Conservation (phyloP, 495 filamentous ascomycete species). For the Antarctomyces pellizariae region DNA sequence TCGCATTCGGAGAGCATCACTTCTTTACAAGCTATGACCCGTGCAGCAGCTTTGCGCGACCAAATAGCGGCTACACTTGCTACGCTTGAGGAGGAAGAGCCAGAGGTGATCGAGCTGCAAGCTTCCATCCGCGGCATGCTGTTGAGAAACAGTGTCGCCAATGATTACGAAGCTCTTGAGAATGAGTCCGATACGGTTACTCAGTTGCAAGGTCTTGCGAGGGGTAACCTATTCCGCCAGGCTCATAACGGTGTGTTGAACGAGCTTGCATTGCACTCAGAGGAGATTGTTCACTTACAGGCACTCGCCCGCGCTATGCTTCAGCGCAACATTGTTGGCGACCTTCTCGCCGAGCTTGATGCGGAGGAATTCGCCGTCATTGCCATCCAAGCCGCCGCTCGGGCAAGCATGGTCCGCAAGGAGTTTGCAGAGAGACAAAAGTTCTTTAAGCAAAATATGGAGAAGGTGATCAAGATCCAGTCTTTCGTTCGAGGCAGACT, state of each 20-base stretch:
- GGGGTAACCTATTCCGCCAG: conserved; percentile 36
- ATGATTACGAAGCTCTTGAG: conserved; percentile 31
- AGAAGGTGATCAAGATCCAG: conserved; percentile 95
- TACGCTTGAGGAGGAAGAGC: conserved; percentile 17
- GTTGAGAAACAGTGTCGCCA: conserved; percentile 20
- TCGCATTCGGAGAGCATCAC: conserved; percentile 16
- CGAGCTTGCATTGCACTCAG: conserved; percentile 30
- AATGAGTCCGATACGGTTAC: conserved; percentile 31
- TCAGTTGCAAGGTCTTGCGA: conserved; percentile 43
- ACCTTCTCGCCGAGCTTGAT: conserved; percentile 49
- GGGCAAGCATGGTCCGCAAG: conserved; percentile 48
- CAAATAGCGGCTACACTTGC: conserved; percentile 21
- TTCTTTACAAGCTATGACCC: conserved; percentile 26
- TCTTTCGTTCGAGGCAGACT: conserved; percentile 85
- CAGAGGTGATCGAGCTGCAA: conserved; percentile 21
- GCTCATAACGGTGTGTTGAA: conserved; percentile 25
- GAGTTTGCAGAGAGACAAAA: conserved; percentile 64
- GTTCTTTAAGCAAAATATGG: conserved; percentile 90
- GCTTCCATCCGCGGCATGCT: conserved; percentile 28
- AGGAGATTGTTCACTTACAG: conserved; percentile 43
- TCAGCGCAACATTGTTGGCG: conserved; percentile 44
- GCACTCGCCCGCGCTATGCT: conserved; percentile 55
- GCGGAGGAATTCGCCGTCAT: conserved; percentile 51
- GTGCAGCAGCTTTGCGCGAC: conserved; percentile 24
- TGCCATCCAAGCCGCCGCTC: conserved; percentile 50